Base-by-base conservation (phyloP, 2,329 filamentous ascomycete species). In the Hypoxylon sp. region DNA sequence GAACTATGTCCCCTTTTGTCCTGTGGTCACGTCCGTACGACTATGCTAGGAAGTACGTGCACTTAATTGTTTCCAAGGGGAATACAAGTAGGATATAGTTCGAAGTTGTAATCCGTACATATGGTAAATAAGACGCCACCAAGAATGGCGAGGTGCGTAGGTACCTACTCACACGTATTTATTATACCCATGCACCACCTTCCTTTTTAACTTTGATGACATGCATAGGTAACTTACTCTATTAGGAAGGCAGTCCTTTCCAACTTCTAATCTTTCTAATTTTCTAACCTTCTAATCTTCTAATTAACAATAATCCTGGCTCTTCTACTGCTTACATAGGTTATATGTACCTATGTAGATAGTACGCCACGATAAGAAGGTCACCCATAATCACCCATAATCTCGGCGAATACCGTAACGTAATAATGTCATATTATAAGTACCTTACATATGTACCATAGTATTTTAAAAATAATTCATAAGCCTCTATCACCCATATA, bases 331-430 rank as follows among this genome's bases (percentile, higher is more conserved):
- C 57, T 61, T 38, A 41, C 38, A 19, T 41, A 36, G n/a, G n/a
- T n/a, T 6, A 3, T 25, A 25, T 3, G 23, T 28, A 28, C 4
- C 5, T 30, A 30, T 6, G 6, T 30, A 30, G 28, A 30, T 30
- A 7, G 34, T 36, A 38, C 14, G 38, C 28, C 21, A 41, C 30
- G 57, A 65, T 65, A 61, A 65, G 57, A 43, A 28, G 46, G 48
- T 32, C 48, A 52, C 19, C 59, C 28, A 1, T 30, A 30, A 2
- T 2, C 5, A 23, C 23, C 2, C 41, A 41, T 49, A 57, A 65
- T 65, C 63, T 65, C 63, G 57, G 63, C 53, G 57, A 58, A 65
- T 58, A 32, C 45, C 46, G 58, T 36, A 43, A 48, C 28, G 49
- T 23, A 25, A 32, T 49, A 59, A 25, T 48, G 34, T 30, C 19